Conservation (phyloP, 192 early-diverging fungal genomes). For the Kickxella alabastrina region DNA sequence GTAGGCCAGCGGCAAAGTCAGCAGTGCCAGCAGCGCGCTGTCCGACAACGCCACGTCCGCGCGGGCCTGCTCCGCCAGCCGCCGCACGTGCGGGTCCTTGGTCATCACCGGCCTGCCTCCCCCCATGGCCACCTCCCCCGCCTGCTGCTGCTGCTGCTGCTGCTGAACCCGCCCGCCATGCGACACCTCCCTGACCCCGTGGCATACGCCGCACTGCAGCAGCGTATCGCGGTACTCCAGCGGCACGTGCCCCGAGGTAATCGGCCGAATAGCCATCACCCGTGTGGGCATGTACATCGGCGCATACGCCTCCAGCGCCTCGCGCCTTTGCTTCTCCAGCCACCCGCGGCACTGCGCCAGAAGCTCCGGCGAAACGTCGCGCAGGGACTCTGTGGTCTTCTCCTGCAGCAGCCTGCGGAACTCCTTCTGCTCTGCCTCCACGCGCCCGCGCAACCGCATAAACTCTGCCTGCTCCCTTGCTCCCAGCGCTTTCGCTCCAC, state of each 20-base stretch:
- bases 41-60: constrained; percentile 38
- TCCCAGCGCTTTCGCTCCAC: constrained; percentile 8
- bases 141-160: too few relatives aligned
- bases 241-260: constrained; percentile 20
- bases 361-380: constrained; percentile 1
- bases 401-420: constrained; percentile 28
- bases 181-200: constrained; percentile 1
- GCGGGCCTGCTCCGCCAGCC: constrained; percentile 11
- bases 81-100: constrained; percentile 10
- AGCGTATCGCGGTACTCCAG: constrained; percentile 32
- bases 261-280: constrained; percentile 31
- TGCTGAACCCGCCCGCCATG: not conserved
- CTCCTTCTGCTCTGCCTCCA: constrained; percentile 36
- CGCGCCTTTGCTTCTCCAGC: not conserved
- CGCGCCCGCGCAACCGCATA: constrained; percentile 18
- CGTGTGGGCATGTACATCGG: constrained; percentile 13
- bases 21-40: constrained; percentile 27
- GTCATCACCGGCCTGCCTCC: constrained; percentile 11
- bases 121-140: not conserved
- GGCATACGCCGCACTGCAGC: constrained; percentile 34
- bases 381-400: constrained; percentile 12
- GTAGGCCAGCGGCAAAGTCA: constrained; percentile 33
- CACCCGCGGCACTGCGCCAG: not conserved
- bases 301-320: constrained; percentile 17
- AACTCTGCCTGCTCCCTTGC: constrained; percentile 14